Conservation (phyloP, 305 asterid genomes). For the Withania somnifera region DNA sequence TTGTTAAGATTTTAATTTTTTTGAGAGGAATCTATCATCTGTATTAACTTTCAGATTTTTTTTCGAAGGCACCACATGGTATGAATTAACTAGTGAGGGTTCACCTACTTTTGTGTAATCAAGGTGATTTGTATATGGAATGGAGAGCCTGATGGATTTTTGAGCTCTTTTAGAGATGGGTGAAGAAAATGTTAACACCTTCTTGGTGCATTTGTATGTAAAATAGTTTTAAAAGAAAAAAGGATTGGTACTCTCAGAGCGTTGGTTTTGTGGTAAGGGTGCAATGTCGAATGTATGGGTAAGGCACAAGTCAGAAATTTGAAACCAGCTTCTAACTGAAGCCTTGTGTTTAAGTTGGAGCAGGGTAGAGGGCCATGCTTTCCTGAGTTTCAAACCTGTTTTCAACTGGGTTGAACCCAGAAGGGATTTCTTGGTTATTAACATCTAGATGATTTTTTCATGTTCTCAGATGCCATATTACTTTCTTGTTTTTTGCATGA, state of each 20-base stretch:
- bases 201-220: not conserved
- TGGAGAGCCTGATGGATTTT: not conserved
- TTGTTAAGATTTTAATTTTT: not conserved
- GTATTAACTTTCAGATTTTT: not conserved
- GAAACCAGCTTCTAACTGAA: not conserved
- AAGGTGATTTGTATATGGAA: not conserved
- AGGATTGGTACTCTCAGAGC: not conserved
- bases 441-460: not conserved
- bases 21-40: not conserved
- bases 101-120: not conserved
- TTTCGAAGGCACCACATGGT: not conserved
- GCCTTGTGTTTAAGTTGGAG: not conserved
- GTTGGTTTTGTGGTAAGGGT: not conserved
- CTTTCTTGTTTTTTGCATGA: slow-evolving; percentile 3
- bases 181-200: not conserved
- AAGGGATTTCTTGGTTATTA: not conserved
- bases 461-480: slow-evolving; percentile 1
- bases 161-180: not conserved
- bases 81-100: not conserved
- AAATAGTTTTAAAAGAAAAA: not conserved
- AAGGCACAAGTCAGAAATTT: not conserved
- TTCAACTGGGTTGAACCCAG: not conserved
- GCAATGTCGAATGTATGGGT: not conserved
- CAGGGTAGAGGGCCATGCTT: not conserved
- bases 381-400: not conserved